phyloP scores from a whole-genome alignment of 768 basidiomycete genomes.

The Tylopilus plumbeoviolaceoides region DNA sequence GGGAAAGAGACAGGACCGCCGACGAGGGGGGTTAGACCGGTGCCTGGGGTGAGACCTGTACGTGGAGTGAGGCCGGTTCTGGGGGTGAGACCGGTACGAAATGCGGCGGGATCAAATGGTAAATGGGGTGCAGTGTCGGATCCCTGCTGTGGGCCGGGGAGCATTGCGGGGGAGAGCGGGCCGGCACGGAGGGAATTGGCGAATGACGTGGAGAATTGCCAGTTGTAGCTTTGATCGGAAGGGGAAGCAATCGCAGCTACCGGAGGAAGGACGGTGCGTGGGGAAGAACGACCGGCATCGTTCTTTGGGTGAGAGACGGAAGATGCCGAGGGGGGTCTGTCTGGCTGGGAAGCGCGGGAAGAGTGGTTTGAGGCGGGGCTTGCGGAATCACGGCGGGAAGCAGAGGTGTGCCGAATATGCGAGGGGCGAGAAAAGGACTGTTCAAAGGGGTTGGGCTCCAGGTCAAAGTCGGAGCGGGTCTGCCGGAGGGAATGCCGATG shows the following conservation, averaged over 20 bases:
- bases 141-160: slow-evolving; percentile 73
- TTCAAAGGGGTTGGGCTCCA: slow-evolving; percentile 93
- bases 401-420: slow-evolving; percentile 44
- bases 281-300: slow-evolving; percentile 33
- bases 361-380: slow-evolving; percentile 34
- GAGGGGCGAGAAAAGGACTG: slow-evolving; percentile 78
- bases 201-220: slow-evolving; percentile 62
- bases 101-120: slow-evolving; percentile 64
- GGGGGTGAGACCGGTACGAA: slow-evolving; percentile 86
- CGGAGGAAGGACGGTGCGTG: slow-evolving; percentile 79
- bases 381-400: slow-evolving; percentile 31
- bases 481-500: slow-evolving; percentile 34
- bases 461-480: slow-evolving; percentile 63
- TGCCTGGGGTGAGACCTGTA: slow-evolving; percentile 74
- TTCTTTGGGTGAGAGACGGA: slow-evolving; percentile 30
- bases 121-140: slow-evolving; percentile 35
- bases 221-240: slow-evolving; percentile 44
- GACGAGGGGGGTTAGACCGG: slow-evolving; percentile 78
- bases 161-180: slow-evolving; percentile 95
- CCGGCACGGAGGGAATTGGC: slow-evolving; percentile 84
- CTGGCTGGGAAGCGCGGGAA: slow-evolving; percentile 33
- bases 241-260: slow-evolving; percentile 70
- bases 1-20: slow-evolving; percentile 75
- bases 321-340: slow-evolving; percentile 33
- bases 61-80: slow-evolving; percentile 81